phyloP scores from a whole-genome alignment of 176 grass and related monocot species.

The Juncus effusus region DNA sequence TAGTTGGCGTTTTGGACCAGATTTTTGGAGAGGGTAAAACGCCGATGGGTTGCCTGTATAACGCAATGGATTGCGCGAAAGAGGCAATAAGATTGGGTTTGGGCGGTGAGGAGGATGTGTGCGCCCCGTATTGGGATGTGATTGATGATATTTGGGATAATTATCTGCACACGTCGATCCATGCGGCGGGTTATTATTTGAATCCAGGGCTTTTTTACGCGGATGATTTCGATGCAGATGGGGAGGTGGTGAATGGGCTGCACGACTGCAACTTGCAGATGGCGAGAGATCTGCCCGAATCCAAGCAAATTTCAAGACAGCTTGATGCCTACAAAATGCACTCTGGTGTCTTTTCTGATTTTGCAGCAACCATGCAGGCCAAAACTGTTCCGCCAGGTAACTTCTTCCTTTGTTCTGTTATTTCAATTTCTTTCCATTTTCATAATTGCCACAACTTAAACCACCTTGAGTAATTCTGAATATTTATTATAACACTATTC shows the following conservation, averaged over 20 bases:
- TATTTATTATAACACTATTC: too few relatives aligned
- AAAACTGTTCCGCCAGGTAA: constrained; percentile 53
- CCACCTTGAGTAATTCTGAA: too few relatives aligned
- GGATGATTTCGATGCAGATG: constrained; percentile 34
- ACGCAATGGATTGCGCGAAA: constrained; percentile 70
- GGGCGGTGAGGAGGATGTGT: constrained; percentile 32
- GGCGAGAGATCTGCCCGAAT: constrained; percentile 31
- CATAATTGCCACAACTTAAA: neutral
- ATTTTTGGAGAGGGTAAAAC: constrained; percentile 38
- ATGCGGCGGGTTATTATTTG: constrained; percentile 58
- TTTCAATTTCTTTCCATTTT: constrained; percentile 19
- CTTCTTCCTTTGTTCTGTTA: constrained; percentile 8
- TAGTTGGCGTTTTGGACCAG: constrained; percentile 46
- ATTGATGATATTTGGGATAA: constrained; percentile 66
- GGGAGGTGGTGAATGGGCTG: constrained; percentile 59
- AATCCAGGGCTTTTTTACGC: constrained; percentile 69
- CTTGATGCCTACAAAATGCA: constrained; percentile 51
- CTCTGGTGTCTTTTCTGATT: constrained; percentile 39
- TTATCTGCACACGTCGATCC: constrained; percentile 65
- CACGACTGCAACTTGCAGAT: constrained; percentile 34
- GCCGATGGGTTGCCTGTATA: constrained; percentile 63
- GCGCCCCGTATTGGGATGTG: constrained; percentile 38
- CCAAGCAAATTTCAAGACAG: constrained; percentile 29
- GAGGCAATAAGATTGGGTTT: constrained; percentile 52
- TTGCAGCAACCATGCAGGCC: constrained; percentile 31